Percentiles rank a stretch among this genome's conserved stretches.
These are phyloP conservation scores for Beta macrorhiza DNA, from an alignment of 179 eudicot genomes.

Conservation along the genomic window DNA sequence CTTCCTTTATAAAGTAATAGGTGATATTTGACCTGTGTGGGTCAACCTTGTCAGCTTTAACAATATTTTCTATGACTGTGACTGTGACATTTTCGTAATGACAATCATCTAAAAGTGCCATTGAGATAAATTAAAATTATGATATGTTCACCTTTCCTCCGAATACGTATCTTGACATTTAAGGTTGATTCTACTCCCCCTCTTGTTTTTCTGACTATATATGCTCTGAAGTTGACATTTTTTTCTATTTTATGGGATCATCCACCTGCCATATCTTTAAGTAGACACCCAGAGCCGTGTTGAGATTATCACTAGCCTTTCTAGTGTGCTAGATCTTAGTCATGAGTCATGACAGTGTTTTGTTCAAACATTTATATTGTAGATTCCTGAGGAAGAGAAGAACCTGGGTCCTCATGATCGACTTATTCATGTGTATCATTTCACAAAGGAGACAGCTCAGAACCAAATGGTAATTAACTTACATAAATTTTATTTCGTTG, in stretches of 20 bases:
- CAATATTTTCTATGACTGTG: background rate
- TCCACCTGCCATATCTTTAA: background rate
- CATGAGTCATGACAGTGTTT: background rate
- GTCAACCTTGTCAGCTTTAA: background rate
- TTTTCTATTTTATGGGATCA: background rate
- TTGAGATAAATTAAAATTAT: background rate
- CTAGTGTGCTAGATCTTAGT: background rate
- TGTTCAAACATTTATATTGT: background rate
- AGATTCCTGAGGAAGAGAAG: slow-evolving; percentile 85
- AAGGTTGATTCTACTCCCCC: background rate
- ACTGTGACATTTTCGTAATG: background rate
- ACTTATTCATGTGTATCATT: slow-evolving; percentile 72
- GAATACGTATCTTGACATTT: background rate
- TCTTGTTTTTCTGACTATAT: background rate
- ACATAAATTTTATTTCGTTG: background rate
- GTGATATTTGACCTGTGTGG: background rate
- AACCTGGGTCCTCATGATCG: slow-evolving; percentile 69
- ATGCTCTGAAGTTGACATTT: background rate
- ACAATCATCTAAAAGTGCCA: too few species aligned
- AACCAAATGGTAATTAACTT: slow-evolving; percentile 54
- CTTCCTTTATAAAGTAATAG: background rate
- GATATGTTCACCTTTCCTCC: background rate
- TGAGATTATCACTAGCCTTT: background rate
- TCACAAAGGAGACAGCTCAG: slow-evolving; percentile 61
- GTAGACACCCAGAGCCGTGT: background rate